These are phyloP conservation scores for Cruciata laevipes DNA, from an alignment of 257 asterid species.

Conservation along the genomic window DNA sequence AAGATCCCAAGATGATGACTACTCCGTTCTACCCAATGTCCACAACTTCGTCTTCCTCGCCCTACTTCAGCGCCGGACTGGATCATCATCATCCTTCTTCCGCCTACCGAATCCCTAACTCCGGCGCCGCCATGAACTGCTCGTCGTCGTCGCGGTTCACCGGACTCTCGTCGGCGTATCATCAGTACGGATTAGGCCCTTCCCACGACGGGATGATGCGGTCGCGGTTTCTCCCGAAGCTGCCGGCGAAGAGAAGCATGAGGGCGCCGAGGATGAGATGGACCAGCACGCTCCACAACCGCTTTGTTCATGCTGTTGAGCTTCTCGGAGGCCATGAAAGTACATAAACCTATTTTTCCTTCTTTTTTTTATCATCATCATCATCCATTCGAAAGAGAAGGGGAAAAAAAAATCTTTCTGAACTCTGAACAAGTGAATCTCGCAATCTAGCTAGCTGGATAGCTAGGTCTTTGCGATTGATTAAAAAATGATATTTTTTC, in stretches of 20 bases:
- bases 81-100: constrained; percentile 32
- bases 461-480: not conserved
- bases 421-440: not conserved
- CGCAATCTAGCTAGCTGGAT: not conserved
- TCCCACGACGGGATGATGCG: constrained; percentile 52
- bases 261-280: constrained; percentile 95
- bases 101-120: constrained; percentile 15
- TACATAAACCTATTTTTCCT: constrained; percentile 19
- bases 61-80: constrained; percentile 19
- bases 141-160: constrained; percentile 16
- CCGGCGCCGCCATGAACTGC: not conserved
- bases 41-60: constrained; percentile 4
- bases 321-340: constrained; percentile 99
- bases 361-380: too few relatives aligned
- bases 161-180: constrained; percentile 33
- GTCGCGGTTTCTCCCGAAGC: constrained; percentile 60
- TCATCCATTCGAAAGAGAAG: too few relatives aligned
- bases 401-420: too few relatives aligned
- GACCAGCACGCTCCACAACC: constrained; percentile 86
- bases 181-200: constrained; percentile 22
- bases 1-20: constrained; percentile 33
- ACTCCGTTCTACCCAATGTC: constrained; percentile 28
- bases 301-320: constrained; percentile 95
- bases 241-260: constrained; percentile 67
- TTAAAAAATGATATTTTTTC: not conserved